phyloP scores from a whole-genome alignment of 2,329 filamentous ascomycete genomes.

The Stagonosporopsis rhizophila region DNA sequence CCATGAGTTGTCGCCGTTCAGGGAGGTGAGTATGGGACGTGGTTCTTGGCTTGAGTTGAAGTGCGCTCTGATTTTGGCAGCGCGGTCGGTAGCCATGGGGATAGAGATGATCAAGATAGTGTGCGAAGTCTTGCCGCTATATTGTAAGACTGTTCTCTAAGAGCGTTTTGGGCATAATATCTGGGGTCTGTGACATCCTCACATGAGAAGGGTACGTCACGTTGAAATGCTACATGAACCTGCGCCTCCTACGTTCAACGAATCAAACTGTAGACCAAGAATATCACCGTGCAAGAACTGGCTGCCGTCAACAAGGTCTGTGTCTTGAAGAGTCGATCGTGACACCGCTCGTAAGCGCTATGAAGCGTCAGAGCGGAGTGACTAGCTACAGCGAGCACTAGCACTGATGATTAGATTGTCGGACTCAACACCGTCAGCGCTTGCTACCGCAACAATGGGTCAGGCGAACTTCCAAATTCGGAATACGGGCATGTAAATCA shows the following conservation, averaged over 20 bases:
- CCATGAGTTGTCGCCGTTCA: conserved; percentile 20
- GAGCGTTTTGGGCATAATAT: too few relatives aligned
- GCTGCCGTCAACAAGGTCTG: not conserved
- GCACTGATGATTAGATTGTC: not conserved
- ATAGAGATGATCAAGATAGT: not conserved
- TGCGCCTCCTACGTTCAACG: not conserved
- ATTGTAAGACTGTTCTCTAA: not conserved
- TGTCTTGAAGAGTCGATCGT: not conserved
- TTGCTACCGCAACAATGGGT: not conserved
- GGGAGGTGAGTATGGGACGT: conserved; percentile 9
- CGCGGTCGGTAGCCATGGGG: not conserved
- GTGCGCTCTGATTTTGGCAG: not conserved
- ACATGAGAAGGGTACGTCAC: not conserved
- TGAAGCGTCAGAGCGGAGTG: not conserved
- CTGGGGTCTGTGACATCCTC: not conserved
- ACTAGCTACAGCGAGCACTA: not conserved
- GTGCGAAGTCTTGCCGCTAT: not conserved
- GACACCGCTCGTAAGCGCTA: not conserved
- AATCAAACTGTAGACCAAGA: not conserved
- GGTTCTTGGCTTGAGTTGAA: not conserved
- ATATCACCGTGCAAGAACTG: not conserved
- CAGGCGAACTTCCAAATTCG: not conserved
- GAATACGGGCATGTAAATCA: not conserved
- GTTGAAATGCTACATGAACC: not conserved
- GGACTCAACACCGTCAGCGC: not conserved